Percentiles rank a stretch among this genome's conserved stretches.
phyloP scores from a whole-genome alignment of 202 grass and related monocot species.

The Musa balbisiana region DNA sequence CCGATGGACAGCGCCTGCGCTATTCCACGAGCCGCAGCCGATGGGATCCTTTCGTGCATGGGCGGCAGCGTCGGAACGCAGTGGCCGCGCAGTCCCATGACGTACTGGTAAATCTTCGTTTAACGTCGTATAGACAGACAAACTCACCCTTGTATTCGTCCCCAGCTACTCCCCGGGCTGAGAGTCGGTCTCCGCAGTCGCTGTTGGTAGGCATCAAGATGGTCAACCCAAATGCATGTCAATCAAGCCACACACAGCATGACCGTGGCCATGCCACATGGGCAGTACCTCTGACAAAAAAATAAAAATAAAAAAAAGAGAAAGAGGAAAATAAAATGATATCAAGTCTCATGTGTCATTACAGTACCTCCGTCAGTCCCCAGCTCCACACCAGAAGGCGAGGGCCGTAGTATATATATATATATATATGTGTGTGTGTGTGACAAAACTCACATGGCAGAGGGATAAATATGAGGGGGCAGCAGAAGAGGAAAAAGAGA shows the following conservation, averaged over 20 bases:
- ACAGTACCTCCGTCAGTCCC: too few relatives aligned
- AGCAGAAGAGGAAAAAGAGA: background rate
- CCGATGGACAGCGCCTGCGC: too few relatives aligned
- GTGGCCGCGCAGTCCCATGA: background rate
- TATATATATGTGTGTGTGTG: background rate
- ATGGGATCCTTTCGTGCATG: background rate
- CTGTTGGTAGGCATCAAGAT: too few relatives aligned
- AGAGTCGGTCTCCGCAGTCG: too few relatives aligned
- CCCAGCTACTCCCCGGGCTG: too few relatives aligned
- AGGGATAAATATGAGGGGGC: background rate
- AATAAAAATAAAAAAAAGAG: background rate
- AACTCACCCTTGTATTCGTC: background rate
- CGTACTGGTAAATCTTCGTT: background rate
- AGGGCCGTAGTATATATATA: background rate
- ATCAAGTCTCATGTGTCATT: too few relatives aligned
- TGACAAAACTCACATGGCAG: conserved; percentile 6
- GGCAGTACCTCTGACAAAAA: background rate
- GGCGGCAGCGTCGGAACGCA: background rate
- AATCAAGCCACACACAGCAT: too few relatives aligned
- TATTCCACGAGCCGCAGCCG: background rate
- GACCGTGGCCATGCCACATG: too few relatives aligned
- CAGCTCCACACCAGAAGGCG: background rate
- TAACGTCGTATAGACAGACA: background rate
- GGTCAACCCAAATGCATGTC: too few relatives aligned
- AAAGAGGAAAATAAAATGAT: background rate